Conservation (phyloP, 2,329 filamentous ascomycete genomes). For the Alternaria rosae region DNA sequence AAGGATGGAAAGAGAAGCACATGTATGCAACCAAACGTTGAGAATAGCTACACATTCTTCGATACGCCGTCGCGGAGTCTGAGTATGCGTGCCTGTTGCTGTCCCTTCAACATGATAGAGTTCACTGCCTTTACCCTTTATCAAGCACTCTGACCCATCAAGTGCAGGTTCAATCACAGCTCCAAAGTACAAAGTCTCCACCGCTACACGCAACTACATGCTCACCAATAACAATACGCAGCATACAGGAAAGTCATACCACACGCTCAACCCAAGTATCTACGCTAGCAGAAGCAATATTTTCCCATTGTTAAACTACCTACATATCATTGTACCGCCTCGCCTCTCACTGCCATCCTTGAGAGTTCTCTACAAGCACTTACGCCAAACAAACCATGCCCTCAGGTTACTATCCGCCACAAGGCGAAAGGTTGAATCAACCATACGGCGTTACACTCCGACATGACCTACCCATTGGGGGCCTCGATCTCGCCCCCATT, state of each 20-base stretch:
- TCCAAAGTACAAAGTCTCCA: not conserved
- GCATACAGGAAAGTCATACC: not conserved
- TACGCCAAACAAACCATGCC: no score
- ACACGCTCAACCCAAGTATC: not conserved
- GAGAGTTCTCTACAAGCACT: no score
- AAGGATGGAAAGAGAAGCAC: not conserved
- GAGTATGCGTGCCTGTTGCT: not conserved
- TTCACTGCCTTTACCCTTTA: not conserved
- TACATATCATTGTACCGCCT: no score
- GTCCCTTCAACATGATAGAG: not conserved
- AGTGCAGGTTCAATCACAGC: not conserved
- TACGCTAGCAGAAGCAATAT: not conserved
- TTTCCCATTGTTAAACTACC: no score
- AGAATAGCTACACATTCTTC: not conserved
- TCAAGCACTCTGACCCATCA: not conserved
- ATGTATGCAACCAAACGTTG: not conserved
- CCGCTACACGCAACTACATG: fast-evolving
- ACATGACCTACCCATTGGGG: no score
- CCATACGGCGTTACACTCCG: no score
- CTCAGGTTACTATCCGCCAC: no score
- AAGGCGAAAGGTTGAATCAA: no score
- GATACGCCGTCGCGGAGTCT: not conserved
- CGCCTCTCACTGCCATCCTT: no score
- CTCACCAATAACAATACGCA: not conserved
- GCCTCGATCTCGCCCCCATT: no score